phyloP scores from a whole-genome alignment of 2,329 filamentous ascomycete genomes.

The Mycosphaerella sp. region DNA sequence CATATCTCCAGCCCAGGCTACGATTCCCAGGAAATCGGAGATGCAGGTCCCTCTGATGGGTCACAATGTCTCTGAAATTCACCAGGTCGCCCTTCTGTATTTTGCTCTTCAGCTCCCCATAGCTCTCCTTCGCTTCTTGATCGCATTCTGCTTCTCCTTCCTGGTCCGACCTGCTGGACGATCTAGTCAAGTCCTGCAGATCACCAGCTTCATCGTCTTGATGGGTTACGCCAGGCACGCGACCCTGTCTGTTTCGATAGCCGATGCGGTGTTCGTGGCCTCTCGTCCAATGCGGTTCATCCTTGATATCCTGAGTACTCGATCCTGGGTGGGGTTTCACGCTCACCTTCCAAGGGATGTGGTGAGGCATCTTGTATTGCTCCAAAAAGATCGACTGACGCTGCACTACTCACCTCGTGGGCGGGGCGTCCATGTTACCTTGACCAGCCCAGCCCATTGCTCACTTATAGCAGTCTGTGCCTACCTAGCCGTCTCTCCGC shows the following conservation, averaged over 20 bases:
- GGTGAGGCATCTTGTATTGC: conserved; percentile 24
- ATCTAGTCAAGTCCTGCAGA: conserved; percentile 1
- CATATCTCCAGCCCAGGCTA: conserved; percentile 46
- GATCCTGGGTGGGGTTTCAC: conserved; percentile 13
- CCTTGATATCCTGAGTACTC: conserved; percentile 1
- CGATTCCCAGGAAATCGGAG: conserved; percentile 41
- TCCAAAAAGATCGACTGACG: not conserved
- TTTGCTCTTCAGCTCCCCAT: conserved; percentile 27
- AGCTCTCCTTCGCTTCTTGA: conserved; percentile 27
- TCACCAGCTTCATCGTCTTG: conserved; percentile 4
- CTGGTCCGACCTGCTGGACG: conserved; percentile 2
- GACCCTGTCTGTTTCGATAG: conserved; percentile 7
- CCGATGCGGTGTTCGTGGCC: conserved; percentile 12
- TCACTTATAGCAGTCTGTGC: not conserved
- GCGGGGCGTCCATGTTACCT: not conserved
- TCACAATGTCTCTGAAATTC: conserved; percentile 38
- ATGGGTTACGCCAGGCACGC: conserved; percentile 7
- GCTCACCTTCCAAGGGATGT: conserved; percentile 27
- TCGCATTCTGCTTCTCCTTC: conserved; percentile 20
- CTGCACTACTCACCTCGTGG: not conserved
- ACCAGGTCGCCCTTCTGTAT: conserved; percentile 32
- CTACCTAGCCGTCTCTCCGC: not conserved
- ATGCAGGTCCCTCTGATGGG: conserved; percentile 37
- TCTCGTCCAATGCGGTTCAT: conserved; percentile 8
- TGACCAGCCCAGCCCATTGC: not conserved